Conservation (phyloP, 2,329 filamentous ascomycete species). For the Arthrobotrys conoides region DNA sequence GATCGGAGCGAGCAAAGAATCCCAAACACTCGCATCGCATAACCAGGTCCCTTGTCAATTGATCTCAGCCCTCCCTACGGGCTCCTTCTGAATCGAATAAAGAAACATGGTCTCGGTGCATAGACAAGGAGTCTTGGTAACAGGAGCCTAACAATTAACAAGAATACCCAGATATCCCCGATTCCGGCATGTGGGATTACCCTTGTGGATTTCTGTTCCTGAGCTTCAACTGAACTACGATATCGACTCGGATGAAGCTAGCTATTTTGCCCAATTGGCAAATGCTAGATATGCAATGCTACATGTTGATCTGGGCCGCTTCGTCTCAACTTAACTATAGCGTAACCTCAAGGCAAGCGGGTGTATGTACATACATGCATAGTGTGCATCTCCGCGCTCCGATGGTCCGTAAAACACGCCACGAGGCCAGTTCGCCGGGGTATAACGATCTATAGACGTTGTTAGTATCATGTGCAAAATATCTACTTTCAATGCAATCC, state of each 20-base stretch:
- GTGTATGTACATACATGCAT: constrained; percentile 41
- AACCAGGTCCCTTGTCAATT: constrained; percentile 9
- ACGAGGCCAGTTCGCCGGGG: background rate
- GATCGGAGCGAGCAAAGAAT: background rate
- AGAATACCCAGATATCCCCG: constrained; percentile 11
- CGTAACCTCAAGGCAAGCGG: background rate
- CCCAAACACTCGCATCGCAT: constrained; percentile 6
- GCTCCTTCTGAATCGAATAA: constrained; percentile 27
- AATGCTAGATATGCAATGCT: constrained; percentile 14
- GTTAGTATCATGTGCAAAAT: constrained; percentile 39
- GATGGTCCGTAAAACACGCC: constrained; percentile 50
- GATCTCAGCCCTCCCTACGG: constrained; percentile 1
- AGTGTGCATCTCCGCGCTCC: too few species aligned
- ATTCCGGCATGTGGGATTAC: constrained; percentile 40
- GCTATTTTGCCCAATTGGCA: background rate
- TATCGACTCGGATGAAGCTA: background rate
- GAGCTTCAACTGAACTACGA: constrained; percentile 19
- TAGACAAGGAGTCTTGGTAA: constrained; percentile 10
- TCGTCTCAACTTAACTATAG: constrained; percentile 10
- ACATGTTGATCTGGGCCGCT: constrained; percentile 5
- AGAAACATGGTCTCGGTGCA: constrained; percentile 18
- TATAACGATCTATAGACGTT: background rate
- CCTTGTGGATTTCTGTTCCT: constrained; percentile 32
- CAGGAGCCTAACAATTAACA: constrained; percentile 9
- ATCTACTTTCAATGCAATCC: background rate